phyloP scores from a whole-genome alignment of 768 basidiomycete genomes.

The Rubroboletus satanas region DNA sequence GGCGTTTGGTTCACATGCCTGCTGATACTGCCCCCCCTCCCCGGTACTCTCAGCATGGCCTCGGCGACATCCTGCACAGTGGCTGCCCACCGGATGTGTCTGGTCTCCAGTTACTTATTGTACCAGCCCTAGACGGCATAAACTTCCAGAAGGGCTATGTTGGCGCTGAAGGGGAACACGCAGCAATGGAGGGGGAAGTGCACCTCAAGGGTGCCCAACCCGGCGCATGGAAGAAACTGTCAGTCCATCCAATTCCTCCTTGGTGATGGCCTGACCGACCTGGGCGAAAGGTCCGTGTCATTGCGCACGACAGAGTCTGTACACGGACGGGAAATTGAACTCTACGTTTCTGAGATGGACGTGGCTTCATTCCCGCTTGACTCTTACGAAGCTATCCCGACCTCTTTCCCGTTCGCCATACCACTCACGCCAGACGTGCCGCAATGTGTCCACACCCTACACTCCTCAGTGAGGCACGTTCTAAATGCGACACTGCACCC shows the following conservation, averaged over 20 bases:
- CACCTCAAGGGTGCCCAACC: slow-evolving; percentile 71
- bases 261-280: slow-evolving; percentile 12
- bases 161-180: slow-evolving; percentile 77
- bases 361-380: slow-evolving; percentile 45
- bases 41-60: slow-evolving; percentile 53
- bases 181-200: slow-evolving; percentile 83
- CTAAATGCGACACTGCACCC: slow-evolving; percentile 67
- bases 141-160: slow-evolving; percentile 85
- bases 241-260: slow-evolving; percentile 35
- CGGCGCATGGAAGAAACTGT: slow-evolving; percentile 66
- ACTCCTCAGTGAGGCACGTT: slow-evolving; percentile 67
- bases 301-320: slow-evolving; percentile 66
- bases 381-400: slow-evolving; percentile 44
- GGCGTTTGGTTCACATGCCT: slow-evolving; percentile 16
- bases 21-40: slow-evolving; percentile 54
- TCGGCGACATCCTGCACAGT: slow-evolving; percentile 18
- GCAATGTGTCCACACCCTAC: slow-evolving; percentile 73
- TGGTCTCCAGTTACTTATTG: slow-evolving; percentile 66
- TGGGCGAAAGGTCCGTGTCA: slow-evolving; percentile 50
- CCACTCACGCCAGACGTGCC: slow-evolving; percentile 77
- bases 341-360: slow-evolving; percentile 52
- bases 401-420: slow-evolving; percentile 75
- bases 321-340: slow-evolving; percentile 61
- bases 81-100: slow-evolving; percentile 18
- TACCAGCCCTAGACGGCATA: slow-evolving; percentile 63